A percentile compares a stretch with the other conserved stretches of the same genome.
These are phyloP conservation scores for Aspergillus ostianus DNA, from an alignment of 495 filamentous ascomycete genomes.

Conservation along the genomic window DNA sequence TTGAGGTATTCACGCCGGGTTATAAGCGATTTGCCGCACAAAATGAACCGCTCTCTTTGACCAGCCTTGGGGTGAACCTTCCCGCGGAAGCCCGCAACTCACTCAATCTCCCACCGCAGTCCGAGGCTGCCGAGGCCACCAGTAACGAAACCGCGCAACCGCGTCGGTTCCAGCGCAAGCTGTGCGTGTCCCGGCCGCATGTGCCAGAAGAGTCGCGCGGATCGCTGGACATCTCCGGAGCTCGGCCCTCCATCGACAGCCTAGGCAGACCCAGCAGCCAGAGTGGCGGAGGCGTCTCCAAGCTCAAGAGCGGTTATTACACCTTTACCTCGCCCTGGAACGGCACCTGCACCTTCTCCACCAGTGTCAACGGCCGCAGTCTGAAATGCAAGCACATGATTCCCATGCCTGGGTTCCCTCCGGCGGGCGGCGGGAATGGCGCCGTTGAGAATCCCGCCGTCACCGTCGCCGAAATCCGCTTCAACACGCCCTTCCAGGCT, in stretches of 20 bases:
- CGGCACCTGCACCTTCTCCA: slow-evolving; percentile 77
- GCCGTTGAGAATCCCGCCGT: slow-evolving; percentile 38
- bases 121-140: background rate
- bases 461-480: slow-evolving; percentile 80
- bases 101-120: background rate
- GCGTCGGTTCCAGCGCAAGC: slow-evolving; percentile 39
- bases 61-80: slow-evolving; percentile 31
- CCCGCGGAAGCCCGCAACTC: slow-evolving; percentile 21
- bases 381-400: slow-evolving; percentile 77
- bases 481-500: slow-evolving; percentile 70
- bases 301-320: slow-evolving; percentile 49
- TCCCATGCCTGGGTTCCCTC: slow-evolving; percentile 25
- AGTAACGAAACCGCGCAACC: slow-evolving; percentile 16
- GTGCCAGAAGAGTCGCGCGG: slow-evolving; percentile 19
- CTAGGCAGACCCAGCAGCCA: slow-evolving; percentile 10
- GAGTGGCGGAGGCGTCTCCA: slow-evolving; percentile 19
- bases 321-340: slow-evolving; percentile 83
- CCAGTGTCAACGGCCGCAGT: slow-evolving; percentile 67
- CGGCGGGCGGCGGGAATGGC: background rate
- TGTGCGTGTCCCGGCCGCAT: slow-evolving; percentile 36
- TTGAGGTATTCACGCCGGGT: slow-evolving; percentile 62
- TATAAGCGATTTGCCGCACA: slow-evolving; percentile 57
- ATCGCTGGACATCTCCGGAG: slow-evolving; percentile 18
- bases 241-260: slow-evolving; percentile 18
- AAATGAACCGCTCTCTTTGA: slow-evolving; percentile 34